phyloP scores from a whole-genome alignment of 2,329 filamentous ascomycete species.

The Lecanosticta acicola region DNA sequence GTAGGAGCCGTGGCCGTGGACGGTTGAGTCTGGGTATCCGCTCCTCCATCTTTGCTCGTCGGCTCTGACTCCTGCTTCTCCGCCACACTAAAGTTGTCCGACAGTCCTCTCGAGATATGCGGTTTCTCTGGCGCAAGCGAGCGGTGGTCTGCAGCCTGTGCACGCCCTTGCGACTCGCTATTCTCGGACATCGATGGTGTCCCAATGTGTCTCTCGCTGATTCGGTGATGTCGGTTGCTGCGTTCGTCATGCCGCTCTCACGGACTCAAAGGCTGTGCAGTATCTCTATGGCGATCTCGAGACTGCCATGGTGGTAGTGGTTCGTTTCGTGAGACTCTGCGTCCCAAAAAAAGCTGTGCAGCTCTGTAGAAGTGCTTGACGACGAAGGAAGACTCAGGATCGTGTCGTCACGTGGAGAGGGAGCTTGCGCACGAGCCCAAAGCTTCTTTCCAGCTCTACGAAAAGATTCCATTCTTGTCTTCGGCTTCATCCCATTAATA shows the following conservation, averaged over 20 bases:
- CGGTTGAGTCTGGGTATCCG: slow-evolving; percentile 1
- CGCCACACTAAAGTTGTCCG: slow-evolving; percentile 12
- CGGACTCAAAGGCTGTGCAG: neutral
- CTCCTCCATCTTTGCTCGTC: slow-evolving; percentile 3
- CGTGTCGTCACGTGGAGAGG: neutral
- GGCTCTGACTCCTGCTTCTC: slow-evolving; percentile 2
- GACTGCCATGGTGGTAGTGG: neutral
- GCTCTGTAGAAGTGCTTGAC: too few relatives aligned
- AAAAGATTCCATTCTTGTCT: too few relatives aligned
- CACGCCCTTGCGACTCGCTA: slow-evolving; percentile 13
- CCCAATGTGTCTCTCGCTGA: neutral
- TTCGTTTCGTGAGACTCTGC: too few relatives aligned
- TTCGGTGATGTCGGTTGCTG: neutral
- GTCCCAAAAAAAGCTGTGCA: neutral
- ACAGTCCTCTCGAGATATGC: slow-evolving; percentile 11
- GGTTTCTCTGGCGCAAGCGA: slow-evolving; percentile 12
- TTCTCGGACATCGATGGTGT: slow-evolving; percentile 26
- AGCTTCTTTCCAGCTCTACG: too few relatives aligned
- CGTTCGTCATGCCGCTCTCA: slow-evolving; percentile 5
- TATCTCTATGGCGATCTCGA: neutral
- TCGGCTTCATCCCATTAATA: too few relatives aligned
- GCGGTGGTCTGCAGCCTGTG: slow-evolving; percentile 14
- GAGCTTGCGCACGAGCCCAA: neutral
- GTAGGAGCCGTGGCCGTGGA: slow-evolving; percentile 4
- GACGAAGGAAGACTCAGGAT: too few relatives aligned